Percentiles rank a stretch among this genome's conserved stretches.
phyloP scores from a whole-genome alignment of 1,284 basidiomycete genomes.

The Malassezia obtusa region DNA sequence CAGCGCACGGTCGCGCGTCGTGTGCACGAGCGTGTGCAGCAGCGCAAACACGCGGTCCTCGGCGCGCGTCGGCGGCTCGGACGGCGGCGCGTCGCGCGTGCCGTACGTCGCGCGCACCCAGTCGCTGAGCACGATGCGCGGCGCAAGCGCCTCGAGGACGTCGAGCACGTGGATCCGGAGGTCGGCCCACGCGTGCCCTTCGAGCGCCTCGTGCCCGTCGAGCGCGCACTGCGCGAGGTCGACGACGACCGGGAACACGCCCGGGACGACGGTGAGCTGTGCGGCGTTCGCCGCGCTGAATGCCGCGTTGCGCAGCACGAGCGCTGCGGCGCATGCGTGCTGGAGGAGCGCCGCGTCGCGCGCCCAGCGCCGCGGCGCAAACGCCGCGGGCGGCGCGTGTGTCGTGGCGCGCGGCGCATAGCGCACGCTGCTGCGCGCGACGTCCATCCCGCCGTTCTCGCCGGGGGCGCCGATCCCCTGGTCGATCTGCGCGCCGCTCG shows the following conservation, averaged over 20 bases:
- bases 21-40: constrained; percentile 24
- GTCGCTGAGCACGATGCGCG: constrained; percentile 21
- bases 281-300: constrained; percentile 21
- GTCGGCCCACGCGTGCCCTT: constrained; percentile 25
- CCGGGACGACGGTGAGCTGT: constrained; percentile 1
- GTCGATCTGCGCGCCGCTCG: constrained; percentile 9
- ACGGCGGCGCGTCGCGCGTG: neutral
- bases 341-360: constrained; percentile 29
- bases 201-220: neutral
- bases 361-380: constrained; percentile 4
- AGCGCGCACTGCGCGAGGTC: neutral
- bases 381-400: neutral
- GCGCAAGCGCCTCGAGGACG: constrained; percentile 30
- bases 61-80: neutral
- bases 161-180: constrained; percentile 38
- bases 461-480: constrained; percentile 29
- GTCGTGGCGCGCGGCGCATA: neutral
- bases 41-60: constrained; percentile 29
- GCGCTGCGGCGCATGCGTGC: constrained; percentile 28
- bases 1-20: constrained; percentile 35
- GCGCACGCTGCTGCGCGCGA: neutral
- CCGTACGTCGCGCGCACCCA: constrained; percentile 16
- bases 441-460: constrained; percentile 10
- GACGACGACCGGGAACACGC: constrained; percentile 1
- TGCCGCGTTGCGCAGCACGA: constrained; percentile 33